Conservation (phyloP, 371 early-diverging fungal species). For the Rhizopus sp. region DNA sequence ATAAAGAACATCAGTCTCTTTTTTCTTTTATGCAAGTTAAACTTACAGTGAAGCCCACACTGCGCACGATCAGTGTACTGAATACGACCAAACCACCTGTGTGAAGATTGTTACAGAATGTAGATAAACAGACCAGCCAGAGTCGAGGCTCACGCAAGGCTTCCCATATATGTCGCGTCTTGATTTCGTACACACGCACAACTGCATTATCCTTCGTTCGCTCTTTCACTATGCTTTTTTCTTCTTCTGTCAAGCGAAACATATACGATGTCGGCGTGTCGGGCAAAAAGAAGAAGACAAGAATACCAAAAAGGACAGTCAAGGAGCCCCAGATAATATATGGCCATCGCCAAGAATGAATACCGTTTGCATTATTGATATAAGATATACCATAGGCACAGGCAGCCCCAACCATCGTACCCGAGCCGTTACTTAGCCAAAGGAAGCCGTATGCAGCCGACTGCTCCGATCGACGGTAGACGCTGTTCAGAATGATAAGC, state of each 20-base stretch:
- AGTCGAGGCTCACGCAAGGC: constrained; percentile 26
- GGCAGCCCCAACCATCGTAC: constrained; percentile 20
- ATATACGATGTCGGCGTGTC: constrained; percentile 21
- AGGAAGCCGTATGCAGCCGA: constrained; percentile 28
- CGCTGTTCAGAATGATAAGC: constrained; percentile 25
- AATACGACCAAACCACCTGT: constrained; percentile 39
- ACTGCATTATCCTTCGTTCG: constrained; percentile 27
- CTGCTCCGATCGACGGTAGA: constrained; percentile 37
- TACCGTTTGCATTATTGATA: constrained; percentile 21
- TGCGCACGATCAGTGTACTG: constrained; percentile 29
- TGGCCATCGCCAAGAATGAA: constrained; percentile 28
- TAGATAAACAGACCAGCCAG: constrained; percentile 22
- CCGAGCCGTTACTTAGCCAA: constrained; percentile 45
- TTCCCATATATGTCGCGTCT: constrained; percentile 26
- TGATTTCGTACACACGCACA: constrained; percentile 23
- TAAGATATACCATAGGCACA: constrained; percentile 25
- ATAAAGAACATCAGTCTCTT: background rate
- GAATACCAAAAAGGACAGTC: constrained; percentile 22
- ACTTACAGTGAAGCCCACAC: constrained; percentile 38
- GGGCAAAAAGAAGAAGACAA: constrained; percentile 28
- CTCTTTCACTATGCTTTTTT: constrained; percentile 25
- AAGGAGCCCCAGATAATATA: constrained; percentile 31
- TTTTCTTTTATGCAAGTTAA: background rate
- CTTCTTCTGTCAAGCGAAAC: constrained; percentile 26
- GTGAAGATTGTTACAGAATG: constrained; percentile 26